Evolutionary conservation across 2,329 filamentous ascomycete genomes (phyloP).

Genomic region (Diaporthe capsici): DNA sequence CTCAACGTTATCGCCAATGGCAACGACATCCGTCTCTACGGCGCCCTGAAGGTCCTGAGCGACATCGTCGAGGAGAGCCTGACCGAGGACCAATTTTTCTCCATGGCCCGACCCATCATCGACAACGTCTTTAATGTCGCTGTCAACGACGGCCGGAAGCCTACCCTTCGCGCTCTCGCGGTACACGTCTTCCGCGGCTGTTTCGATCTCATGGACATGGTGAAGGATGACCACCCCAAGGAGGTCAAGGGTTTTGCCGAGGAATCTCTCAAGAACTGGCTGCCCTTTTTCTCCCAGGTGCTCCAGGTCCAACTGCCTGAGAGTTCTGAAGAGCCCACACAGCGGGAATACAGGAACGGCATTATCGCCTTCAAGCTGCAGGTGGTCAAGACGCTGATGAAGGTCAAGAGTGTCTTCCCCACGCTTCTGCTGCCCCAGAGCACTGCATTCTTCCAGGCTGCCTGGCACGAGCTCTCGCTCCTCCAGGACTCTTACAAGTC

Average conservation of each 20-base stretch:
- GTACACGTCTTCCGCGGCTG: constrained; percentile 92
- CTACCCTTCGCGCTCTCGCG: constrained; percentile 84
- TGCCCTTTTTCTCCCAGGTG: constrained; percentile 87
- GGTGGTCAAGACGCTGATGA: constrained; percentile 93
- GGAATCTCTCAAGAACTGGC: constrained; percentile 86
- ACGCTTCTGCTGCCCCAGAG: constrained; percentile 86
- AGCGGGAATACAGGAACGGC: constrained; percentile 82
- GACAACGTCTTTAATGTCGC: constrained; percentile 87
- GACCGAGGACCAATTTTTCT: constrained; percentile 95
- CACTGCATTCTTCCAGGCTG: constrained; percentile 84
- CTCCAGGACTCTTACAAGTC: constrained; percentile 81
- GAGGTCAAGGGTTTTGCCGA: constrained; percentile 93
- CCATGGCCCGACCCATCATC: constrained; percentile 87
- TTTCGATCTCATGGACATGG: constrained; percentile 96
- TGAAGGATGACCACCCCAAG: constrained; percentile 90
- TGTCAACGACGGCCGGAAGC: constrained; percentile 79
- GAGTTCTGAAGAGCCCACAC: constrained; percentile 64
- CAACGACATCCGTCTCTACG: constrained; percentile 85
- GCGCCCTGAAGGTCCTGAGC: constrained; percentile 86
- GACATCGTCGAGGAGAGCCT: constrained; percentile 95
- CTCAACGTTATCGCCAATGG: constrained; percentile 83
- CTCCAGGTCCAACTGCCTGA: constrained; percentile 84
- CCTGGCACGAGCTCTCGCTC: constrained; percentile 88
- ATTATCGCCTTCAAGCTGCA: constrained; percentile 91
- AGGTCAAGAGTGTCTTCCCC: constrained; percentile 87